Evolutionary conservation across 2,329 filamentous ascomycete species (phyloP), one percentile per base, ranked within the genome.

Genomic region (Verticillium zaregamsianum): DNA sequence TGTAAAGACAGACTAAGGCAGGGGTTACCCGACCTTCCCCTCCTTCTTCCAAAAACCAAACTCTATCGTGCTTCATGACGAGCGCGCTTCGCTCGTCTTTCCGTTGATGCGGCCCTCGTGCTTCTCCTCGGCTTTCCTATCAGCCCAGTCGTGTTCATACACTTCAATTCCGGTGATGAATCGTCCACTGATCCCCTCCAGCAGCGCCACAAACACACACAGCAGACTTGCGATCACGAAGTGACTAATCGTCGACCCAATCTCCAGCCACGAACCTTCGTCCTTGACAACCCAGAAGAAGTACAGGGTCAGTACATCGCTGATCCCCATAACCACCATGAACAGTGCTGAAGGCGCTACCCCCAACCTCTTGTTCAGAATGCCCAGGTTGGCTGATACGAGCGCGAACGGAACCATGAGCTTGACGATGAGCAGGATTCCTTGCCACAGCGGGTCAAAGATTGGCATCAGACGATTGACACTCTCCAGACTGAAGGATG

Each of bases 211-310:
- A 77, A 99, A 99, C 9, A 96, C 88, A 68, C 93, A 95, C 55
- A 98, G 72, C 68, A 92, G 74, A 74, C 92, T 97, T 20, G 93
- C 94, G 77, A 99, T 98, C 64, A 88, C 87, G 75, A 98, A 99
- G 74, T 98, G 93, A 70, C 87, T 96, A 67, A 99, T 99, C 3
- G 92, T 97, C 32, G 92, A 96, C 35, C 95, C 95, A 72, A 99
- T 99, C 73, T 99, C 95, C 63, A 99, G 78, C 95, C 95, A 99
- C 25, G 90, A 95, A 0, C 95, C 95, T 73, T 99, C 95, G 68
- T 99, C 95, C 70, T 90, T 91, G 55, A 99, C 95, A 69, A 97
- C 92, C 87, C 92, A 99, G 78, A 99, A 99, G 80, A 99, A 99
- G 70, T 95, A 92, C 59, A 99, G 82, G 3, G 95, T 98, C 73